Conservation (phyloP, 768 basidiomycete species). For the Psilocybe cyanescens region DNA sequence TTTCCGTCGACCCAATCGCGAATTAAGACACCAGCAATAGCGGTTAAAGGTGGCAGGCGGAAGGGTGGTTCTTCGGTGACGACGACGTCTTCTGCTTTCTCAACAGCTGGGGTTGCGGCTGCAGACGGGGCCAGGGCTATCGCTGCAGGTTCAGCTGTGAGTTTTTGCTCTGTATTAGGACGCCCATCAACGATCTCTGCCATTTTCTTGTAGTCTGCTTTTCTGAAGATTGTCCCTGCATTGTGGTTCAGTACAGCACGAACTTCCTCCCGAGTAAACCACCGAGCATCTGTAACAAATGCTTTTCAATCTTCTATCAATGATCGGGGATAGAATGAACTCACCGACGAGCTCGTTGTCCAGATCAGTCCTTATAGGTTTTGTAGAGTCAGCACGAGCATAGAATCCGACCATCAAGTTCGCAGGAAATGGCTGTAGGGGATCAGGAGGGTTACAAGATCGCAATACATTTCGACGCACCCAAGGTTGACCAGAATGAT, state of each 20-base stretch:
- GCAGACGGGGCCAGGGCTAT: not conserved
- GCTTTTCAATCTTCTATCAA: not conserved
- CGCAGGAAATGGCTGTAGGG: constrained; percentile 80
- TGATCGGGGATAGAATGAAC: constrained; percentile 22
- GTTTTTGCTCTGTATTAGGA: constrained; percentile 21
- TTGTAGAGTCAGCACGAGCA: constrained; percentile 71
- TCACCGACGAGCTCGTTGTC: constrained; percentile 95
- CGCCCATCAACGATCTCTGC: constrained; percentile 43
- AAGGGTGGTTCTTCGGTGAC: constrained; percentile 58
- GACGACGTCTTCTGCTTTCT: constrained; percentile 20
- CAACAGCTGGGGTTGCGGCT: constrained; percentile 19
- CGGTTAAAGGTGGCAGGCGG: constrained; percentile 74
- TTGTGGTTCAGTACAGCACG: constrained; percentile 61
- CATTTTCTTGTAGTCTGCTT: constrained; percentile 54
- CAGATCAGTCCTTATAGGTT: constrained; percentile 81
- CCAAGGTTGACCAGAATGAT: constrained; percentile 90
- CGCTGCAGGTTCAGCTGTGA: not conserved
- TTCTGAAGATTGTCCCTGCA: constrained; percentile 51
- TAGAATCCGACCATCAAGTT: constrained; percentile 93
- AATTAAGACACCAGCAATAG: constrained; percentile 87
- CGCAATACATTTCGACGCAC: constrained; percentile 39
- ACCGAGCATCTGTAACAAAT: constrained; percentile 71
- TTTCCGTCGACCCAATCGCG: constrained; percentile 77
- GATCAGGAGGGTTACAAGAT: not conserved
- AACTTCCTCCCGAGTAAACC: constrained; percentile 83